Percentiles rank a stretch among this genome's conserved stretches.
Conservation (phyloP, 495 filamentous ascomycete species). For the Hypoxylon rickii region DNA sequence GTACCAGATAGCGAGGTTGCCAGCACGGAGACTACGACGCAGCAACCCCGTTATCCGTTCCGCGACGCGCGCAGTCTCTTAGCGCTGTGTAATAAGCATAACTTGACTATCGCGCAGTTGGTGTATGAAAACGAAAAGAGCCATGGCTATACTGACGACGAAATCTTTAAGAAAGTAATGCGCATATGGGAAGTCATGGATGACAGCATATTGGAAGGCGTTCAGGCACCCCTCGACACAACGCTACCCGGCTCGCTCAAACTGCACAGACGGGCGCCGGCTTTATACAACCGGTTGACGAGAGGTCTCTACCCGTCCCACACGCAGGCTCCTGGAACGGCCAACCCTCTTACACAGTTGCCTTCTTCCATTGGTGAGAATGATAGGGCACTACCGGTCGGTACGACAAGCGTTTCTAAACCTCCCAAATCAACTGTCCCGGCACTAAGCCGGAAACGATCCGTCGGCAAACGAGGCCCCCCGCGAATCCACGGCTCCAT, state of each 20-base stretch:
- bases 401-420: neutral
- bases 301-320: slow-evolving; percentile 40
- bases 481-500: slow-evolving; percentile 39
- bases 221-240: slow-evolving; percentile 37
- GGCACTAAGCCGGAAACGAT: slow-evolving; percentile 15
- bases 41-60: slow-evolving; percentile 40
- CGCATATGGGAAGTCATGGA: slow-evolving; percentile 47
- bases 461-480: slow-evolving; percentile 21
- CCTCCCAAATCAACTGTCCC: slow-evolving; percentile 1
- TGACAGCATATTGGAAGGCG: slow-evolving; percentile 43
- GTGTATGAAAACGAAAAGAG: slow-evolving; percentile 46
- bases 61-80: slow-evolving; percentile 39
- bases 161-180: slow-evolving; percentile 40
- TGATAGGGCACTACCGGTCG: neutral
- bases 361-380: slow-evolving; percentile 3
- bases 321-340: slow-evolving; percentile 1
- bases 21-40: slow-evolving; percentile 17
- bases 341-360: slow-evolving; percentile 9
- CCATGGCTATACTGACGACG: slow-evolving; percentile 42
- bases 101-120: slow-evolving; percentile 42
- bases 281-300: slow-evolving; percentile 39
- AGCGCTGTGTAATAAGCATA: slow-evolving; percentile 41
- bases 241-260: slow-evolving; percentile 41
- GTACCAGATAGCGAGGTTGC: slow-evolving; percentile 10
- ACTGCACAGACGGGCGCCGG: slow-evolving; percentile 41